Percentiles rank a stretch among this genome's conserved stretches.
These are phyloP conservation scores for Talaromyces borbonicus DNA, from an alignment of 495 filamentous ascomycete species.

Conservation along the genomic window DNA sequence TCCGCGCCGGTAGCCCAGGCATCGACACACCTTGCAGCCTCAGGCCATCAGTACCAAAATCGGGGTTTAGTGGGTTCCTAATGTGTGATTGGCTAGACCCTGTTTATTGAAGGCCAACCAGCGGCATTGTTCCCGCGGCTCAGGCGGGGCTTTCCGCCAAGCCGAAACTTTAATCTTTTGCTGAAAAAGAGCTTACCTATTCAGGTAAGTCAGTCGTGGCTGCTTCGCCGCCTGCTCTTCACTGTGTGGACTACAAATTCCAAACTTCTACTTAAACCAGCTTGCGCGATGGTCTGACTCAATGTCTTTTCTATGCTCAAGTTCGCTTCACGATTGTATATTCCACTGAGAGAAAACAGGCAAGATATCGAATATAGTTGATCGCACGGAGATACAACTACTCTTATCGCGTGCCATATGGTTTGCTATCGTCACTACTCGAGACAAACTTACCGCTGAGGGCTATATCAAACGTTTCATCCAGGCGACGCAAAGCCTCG, in stretches of 20 bases:
- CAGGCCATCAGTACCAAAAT: not conserved
- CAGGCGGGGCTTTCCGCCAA: not conserved
- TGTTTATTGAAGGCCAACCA: not conserved
- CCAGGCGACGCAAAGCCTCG: conserved; percentile 29
- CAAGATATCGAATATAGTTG: too few relatives aligned
- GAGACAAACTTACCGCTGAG: conserved; percentile 27
- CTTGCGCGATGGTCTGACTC: too few relatives aligned
- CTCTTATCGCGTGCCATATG: conserved; percentile 28
- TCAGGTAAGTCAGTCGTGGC: too few relatives aligned
- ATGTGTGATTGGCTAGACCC: not conserved
- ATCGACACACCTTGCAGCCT: not conserved
- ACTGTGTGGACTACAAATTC: too few relatives aligned
- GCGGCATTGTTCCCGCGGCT: not conserved
- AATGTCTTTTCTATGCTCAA: too few relatives aligned
- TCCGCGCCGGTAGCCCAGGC: conserved; percentile 1
- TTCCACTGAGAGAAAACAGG: too few relatives aligned
- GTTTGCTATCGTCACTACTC: conserved; percentile 26
- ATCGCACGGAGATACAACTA: not conserved
- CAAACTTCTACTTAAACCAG: too few relatives aligned
- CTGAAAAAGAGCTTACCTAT: too few relatives aligned
- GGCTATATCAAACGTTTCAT: conserved; percentile 31
- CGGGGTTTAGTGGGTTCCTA: not conserved
- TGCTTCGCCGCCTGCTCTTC: too few relatives aligned
- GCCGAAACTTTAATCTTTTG: too few relatives aligned
- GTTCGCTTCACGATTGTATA: not conserved